Conservation (phyloP, 169 alveolate species). For the Plasmodium chabaudi region DNA sequence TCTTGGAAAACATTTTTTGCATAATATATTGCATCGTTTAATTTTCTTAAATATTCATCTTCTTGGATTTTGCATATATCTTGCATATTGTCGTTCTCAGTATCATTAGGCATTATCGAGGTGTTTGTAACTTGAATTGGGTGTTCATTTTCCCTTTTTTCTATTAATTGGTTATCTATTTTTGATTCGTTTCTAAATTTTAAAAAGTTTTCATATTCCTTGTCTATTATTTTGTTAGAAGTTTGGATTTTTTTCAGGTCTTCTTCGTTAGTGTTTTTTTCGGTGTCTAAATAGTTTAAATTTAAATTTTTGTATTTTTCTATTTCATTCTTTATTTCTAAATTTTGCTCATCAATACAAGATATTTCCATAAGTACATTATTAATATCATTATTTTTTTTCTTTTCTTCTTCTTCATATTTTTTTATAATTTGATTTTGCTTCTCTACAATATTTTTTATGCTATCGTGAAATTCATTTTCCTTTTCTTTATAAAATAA, state of each 20-base stretch:
- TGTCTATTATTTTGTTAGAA: constrained; percentile 9
- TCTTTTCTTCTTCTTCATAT: constrained; percentile 50
- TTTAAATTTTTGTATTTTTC: constrained; percentile 35
- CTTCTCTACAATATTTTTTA: constrained; percentile 26
- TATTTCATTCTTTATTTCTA: constrained; percentile 61
- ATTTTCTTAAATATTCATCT: constrained; percentile 42
- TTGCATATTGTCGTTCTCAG: neutral
- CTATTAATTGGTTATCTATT: constrained; percentile 3
- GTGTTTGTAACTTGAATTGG: neutral
- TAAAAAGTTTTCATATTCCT: constrained; percentile 40
- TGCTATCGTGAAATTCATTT: constrained; percentile 16
- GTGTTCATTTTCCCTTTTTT: constrained; percentile 22
- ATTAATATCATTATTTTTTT: constrained; percentile 34
- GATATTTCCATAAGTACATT: constrained; percentile 36
- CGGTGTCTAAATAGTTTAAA: constrained; percentile 6
- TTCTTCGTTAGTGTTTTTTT: constrained; percentile 27
- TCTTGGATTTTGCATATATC: constrained; percentile 32
- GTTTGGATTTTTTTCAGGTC: constrained; percentile 33
- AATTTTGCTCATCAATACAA: constrained; percentile 43
- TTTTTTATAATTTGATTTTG: constrained; percentile 56
- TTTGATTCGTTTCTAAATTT: constrained; percentile 47
- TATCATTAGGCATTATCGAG: neutral
- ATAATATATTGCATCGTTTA: constrained; percentile 57
- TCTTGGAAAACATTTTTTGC: constrained; percentile 49
- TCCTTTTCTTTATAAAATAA: constrained; percentile 47